Evolutionary conservation across 192 early-diverging fungal genomes (phyloP), one percentile per base, ranked within the genome.

Genomic region (Linnemannia elongata): DNA sequence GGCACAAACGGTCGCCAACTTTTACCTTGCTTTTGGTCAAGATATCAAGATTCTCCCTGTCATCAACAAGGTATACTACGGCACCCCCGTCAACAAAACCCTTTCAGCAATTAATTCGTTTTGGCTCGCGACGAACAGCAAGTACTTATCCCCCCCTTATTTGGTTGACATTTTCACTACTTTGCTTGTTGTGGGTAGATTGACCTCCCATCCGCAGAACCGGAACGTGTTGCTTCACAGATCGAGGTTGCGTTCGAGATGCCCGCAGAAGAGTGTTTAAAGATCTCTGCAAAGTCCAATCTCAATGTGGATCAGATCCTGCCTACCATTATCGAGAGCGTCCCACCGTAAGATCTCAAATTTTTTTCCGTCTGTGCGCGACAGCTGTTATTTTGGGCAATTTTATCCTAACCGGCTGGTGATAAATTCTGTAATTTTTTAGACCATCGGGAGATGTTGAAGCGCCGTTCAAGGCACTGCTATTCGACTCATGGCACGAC

Each of bases 401-500:
- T 20, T 55, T 44, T 42, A 2, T 47, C 15, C 12, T 27, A 63
- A 41, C 24, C 0, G 20, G 42, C 78, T 18, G 36, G 20, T 52
- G 17, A 27, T 9, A 27, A 27, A 69, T 60, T 49, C 1, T 60
- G 24, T 76, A 68, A 68, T 24, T 0, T 66, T 44, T 6, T 66
- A 92, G 92, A 18, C 97, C 97, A 10, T 77, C 52, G 13, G 96
- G 94, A 30, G 90, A 92, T 81, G 79, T 88, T 12, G 88, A 89
- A 4, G 92, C 88, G 74, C 94, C 97, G 22, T 94, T 99, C 81
- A 94, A 95, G 77, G 95, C 94, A 3, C 91, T 99, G n/a, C 87
- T 99, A 44, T 99, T 99, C 82, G 98, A 99, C 84, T 96, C 96
- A 36, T 99, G 97, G 97, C 97, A 98, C 88, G 97, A 99, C 87